phyloP scores from a whole-genome alignment of 1,284 basidiomycete species.

The Pholiota adiposa region DNA sequence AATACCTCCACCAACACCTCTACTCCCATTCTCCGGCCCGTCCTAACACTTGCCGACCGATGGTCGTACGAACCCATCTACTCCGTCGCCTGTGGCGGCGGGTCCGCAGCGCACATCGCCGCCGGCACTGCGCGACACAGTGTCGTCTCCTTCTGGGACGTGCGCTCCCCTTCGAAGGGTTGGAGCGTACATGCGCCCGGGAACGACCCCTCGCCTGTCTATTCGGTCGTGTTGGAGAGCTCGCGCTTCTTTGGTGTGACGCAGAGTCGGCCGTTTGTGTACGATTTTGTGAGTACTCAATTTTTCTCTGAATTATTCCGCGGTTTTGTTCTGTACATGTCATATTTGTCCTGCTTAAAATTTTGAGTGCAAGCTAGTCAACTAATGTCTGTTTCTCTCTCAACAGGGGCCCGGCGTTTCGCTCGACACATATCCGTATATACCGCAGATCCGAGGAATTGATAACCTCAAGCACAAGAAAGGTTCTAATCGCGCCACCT shows the following conservation, averaged over 20 bases:
- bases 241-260: constrained; percentile 76
- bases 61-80: constrained; percentile 76
- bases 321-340: no score
- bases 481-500: constrained; percentile 37
- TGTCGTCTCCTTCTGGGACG: constrained; percentile 78
- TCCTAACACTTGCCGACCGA: constrained; percentile 63
- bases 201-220: constrained; percentile 76
- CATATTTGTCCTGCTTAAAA: no score
- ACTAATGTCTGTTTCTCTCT: no score
- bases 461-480: constrained; percentile 50
- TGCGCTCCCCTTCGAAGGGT: constrained; percentile 58
- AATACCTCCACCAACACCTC: neutral
- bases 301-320: no score
- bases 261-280: constrained; percentile 72
- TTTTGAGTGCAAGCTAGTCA: no score
- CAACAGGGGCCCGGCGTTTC: constrained; percentile 56
- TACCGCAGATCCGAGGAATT: constrained; percentile 37
- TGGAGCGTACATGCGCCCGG: constrained; percentile 80
- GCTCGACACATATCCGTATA: constrained; percentile 57
- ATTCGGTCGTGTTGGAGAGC: constrained; percentile 69
- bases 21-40: constrained; percentile 49
- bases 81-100: constrained; percentile 70
- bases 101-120: constrained; percentile 62
- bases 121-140: constrained; percentile 77
- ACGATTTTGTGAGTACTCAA: constrained; percentile 75